Conservation (phyloP, 2,329 filamentous ascomycete species). For the Fusarium compactum region DNA sequence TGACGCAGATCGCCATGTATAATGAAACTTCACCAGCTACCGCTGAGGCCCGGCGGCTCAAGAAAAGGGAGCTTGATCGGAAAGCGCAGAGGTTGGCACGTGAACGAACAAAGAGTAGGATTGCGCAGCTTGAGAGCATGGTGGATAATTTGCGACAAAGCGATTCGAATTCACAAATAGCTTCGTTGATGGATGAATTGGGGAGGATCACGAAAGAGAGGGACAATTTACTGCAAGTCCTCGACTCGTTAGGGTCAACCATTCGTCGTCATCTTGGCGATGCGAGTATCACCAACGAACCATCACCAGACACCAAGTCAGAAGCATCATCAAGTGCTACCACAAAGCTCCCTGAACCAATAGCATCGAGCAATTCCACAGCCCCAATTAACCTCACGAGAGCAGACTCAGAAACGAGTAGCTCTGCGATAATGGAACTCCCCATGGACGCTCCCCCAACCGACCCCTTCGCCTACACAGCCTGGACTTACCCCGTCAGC, state of each 20-base stretch:
- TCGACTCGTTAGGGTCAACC: conserved; percentile 27
- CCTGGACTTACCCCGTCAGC: conserved; percentile 14
- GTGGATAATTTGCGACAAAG: conserved; percentile 45
- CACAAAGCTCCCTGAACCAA: not conserved
- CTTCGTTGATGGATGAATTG: conserved; percentile 45
- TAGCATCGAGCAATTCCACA: not conserved
- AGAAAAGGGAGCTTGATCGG: conserved; percentile 51
- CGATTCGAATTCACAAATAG: conserved; percentile 44
- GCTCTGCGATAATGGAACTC: conserved; percentile 16
- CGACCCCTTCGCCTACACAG: conserved; percentile 16
- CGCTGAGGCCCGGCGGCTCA: conserved; percentile 41
- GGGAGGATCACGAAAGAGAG: conserved; percentile 44
- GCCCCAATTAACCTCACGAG: not conserved
- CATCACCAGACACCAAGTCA: not conserved
- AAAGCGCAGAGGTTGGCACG: conserved; percentile 50
- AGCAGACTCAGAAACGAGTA: conserved; percentile 15
- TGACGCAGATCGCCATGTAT: conserved; percentile 29
- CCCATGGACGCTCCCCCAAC: conserved; percentile 8
- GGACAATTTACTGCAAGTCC: conserved; percentile 33
- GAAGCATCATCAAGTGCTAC: not conserved
- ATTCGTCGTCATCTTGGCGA: conserved; percentile 36
- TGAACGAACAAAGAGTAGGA: conserved; percentile 50
- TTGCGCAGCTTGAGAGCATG: conserved; percentile 48
- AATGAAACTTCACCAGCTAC: conserved; percentile 11
- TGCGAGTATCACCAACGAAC: not conserved